Percentiles rank a stretch among this genome's conserved stretches.
These are phyloP conservation scores for Populus davidiana DNA, from an alignment of 345 rosid genomes.

Conservation along the genomic window DNA sequence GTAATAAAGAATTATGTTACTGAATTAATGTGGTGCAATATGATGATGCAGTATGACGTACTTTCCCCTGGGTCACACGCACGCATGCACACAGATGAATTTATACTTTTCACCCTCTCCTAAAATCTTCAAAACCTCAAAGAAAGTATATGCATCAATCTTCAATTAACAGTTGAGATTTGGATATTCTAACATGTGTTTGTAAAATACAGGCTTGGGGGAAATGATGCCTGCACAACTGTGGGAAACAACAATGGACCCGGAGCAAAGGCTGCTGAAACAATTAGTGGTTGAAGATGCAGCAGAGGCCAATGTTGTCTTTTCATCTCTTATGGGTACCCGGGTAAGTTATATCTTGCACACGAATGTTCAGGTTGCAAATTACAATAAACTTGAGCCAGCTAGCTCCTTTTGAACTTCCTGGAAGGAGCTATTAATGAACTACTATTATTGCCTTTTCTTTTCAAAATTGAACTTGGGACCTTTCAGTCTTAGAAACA, in stretches of 20 bases:
- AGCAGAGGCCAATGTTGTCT: slow-evolving; percentile 65
- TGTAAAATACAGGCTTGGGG: slow-evolving; percentile 66
- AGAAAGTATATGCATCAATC: neutral
- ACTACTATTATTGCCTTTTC: neutral
- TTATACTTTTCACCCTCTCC: neutral
- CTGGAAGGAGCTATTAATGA: neutral
- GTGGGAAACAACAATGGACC: slow-evolving; percentile 98
- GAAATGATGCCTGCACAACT: slow-evolving; percentile 98
- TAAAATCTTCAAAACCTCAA: neutral
- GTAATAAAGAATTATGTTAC: neutral
- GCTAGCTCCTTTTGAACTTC: neutral
- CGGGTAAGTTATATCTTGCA: slow-evolving; percentile 45
- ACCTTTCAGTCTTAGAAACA: neutral
- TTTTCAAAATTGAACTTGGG: neutral
- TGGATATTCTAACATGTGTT: neutral
- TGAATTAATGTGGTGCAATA: neutral
- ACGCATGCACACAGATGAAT: neutral
- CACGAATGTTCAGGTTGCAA: neutral
- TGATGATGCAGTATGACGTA: neutral
- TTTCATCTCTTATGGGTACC: slow-evolving; percentile 93
- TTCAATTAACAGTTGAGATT: neutral
- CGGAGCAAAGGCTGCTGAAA: slow-evolving; percentile 73
- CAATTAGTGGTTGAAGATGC: slow-evolving; percentile 79
- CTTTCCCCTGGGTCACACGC: neutral
- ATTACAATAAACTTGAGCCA: neutral